These are phyloP conservation scores for Pseudisothecium myosuroides DNA, from an alignment of 225 moss, liverwort and hornwort species.

Conservation along the genomic window DNA sequence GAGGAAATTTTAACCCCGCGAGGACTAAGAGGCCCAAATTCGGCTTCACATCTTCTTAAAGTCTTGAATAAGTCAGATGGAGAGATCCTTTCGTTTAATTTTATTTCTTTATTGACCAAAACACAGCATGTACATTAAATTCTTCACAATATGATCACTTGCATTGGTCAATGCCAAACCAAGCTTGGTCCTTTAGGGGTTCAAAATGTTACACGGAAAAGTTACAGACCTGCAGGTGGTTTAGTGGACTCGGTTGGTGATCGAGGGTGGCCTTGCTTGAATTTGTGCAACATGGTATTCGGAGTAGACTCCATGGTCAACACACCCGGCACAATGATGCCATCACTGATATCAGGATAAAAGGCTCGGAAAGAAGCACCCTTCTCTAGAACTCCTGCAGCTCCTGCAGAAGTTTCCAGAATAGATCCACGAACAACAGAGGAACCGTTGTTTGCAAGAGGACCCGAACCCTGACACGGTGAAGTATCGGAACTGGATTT, in stretches of 20 bases:
- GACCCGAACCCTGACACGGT: conserved; percentile 28
- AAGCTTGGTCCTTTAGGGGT: neutral
- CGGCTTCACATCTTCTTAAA: neutral
- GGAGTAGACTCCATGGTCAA: conserved; percentile 15
- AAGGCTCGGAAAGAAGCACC: conserved; percentile 31
- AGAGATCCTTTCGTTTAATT: neutral
- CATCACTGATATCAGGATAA: conserved; percentile 38
- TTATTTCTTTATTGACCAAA: neutral
- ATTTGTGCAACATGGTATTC: conserved; percentile 4
- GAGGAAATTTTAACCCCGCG: neutral
- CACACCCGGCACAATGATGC: conserved; percentile 15
- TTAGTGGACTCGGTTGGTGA: conserved; percentile 11
- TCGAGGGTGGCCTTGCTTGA: conserved; percentile 3
- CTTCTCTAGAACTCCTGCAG: conserved; percentile 20
- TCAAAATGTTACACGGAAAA: neutral
- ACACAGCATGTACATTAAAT: neutral
- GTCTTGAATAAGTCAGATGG: neutral
- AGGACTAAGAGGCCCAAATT: neutral
- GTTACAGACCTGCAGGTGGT: conserved; percentile 28
- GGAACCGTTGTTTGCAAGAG: conserved; percentile 17
- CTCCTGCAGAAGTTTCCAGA: conserved; percentile 22
- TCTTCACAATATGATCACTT: neutral
- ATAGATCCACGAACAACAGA: conserved; percentile 12
- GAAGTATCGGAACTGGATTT: conserved; percentile 46
- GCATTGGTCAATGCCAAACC: neutral